Percentiles rank a stretch among this genome's conserved stretches.
Evolutionary conservation across 495 filamentous ascomycete species (phyloP).

Genomic region (Penicillium dipodomyicola): DNA sequence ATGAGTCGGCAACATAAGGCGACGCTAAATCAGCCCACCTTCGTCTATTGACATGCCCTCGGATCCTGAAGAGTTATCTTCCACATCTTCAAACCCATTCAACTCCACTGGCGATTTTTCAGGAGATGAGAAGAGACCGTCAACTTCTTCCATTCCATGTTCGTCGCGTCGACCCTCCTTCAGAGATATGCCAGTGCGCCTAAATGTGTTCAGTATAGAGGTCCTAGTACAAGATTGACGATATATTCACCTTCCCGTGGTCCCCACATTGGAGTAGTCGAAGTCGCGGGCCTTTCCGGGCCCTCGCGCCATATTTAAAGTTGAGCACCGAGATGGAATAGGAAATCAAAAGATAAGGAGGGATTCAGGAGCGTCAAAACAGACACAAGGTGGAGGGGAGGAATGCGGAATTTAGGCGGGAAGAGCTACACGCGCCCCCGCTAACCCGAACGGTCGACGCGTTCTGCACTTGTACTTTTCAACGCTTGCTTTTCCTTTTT

Average conservation of each 20-base stretch:
- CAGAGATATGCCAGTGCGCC: slow-evolving; percentile 80
- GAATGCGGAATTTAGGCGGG: slow-evolving; percentile 37
- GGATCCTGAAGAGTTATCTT: slow-evolving; percentile 37
- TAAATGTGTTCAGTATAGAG: slow-evolving; percentile 27
- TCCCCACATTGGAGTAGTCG: slow-evolving; percentile 64
- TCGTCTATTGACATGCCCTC: slow-evolving; percentile 51
- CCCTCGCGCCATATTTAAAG: slow-evolving; percentile 46
- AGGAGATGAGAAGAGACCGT: slow-evolving; percentile 86
- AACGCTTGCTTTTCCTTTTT: background rate
- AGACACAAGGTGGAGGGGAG: slow-evolving; percentile 24
- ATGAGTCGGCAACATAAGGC: background rate
- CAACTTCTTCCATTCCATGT: slow-evolving; percentile 83
- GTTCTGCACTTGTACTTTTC: slow-evolving; percentile 23
- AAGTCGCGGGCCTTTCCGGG: slow-evolving; percentile 53
- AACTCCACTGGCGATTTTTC: slow-evolving; percentile 54
- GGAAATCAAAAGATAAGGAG: background rate
- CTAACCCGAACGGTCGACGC: slow-evolving; percentile 46
- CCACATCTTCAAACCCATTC: slow-evolving; percentile 31
- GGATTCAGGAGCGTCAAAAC: background rate
- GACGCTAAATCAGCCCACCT: slow-evolving; percentile 26
- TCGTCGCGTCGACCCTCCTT: slow-evolving; percentile 84
- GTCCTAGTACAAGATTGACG: background rate
- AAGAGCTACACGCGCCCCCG: slow-evolving; percentile 34
- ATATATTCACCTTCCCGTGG: slow-evolving; percentile 56
- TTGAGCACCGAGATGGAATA: slow-evolving; percentile 2